Evolutionary conservation across 805 yeast species (phyloP), one percentile per base, ranked within the genome.

Genomic region (Metschnikowia reukaufii): DNA sequence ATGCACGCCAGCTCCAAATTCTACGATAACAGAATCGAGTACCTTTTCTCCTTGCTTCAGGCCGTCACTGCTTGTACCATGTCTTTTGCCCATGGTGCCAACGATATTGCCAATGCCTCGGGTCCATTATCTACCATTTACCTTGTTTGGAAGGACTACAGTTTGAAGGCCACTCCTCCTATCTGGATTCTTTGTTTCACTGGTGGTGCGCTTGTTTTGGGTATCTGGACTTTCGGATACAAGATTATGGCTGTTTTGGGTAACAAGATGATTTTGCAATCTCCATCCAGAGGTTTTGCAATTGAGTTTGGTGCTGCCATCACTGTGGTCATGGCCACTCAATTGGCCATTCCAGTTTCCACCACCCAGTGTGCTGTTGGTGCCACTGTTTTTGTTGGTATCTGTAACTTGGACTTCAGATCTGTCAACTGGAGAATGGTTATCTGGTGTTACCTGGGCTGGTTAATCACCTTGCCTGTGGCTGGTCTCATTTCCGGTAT

Each of bases 51-150:
- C 3, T 69, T 84, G 51, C 68, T 84, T 45, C 92, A 85, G 66
- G 83, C 81, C 43, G 65, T 84, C 52, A 84, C 91, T 35, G 91
- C 92, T 13, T 77, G 82, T 55, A 84, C 89, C 42, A 84, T 84
- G 84, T 84, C 91, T 1, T 84, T 86, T 64, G 88, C 91, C 6
- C 92, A 85, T 60, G 92, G 92, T 47, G 83, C 92, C 33, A 85
- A 85, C 60, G 92, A 85, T 67, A 83, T 86, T 52, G 77, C 89
- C 40, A 85, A 85, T 57, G 90, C 92, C 32, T 78, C 86, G 27
- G 91, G 89, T 54, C 91, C 92, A 29, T 72, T 83, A 56, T 69
- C 89, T 37, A 76, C 89, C 12, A 77, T 84, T 18, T 85, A 82
- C 62, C 65, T 73, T 36, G 71, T 82, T 20, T 85, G 90, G 89